These are phyloP conservation scores for Pichia sp. DNA, from an alignment of 1,139 yeast genomes.

Conservation along the genomic window DNA sequence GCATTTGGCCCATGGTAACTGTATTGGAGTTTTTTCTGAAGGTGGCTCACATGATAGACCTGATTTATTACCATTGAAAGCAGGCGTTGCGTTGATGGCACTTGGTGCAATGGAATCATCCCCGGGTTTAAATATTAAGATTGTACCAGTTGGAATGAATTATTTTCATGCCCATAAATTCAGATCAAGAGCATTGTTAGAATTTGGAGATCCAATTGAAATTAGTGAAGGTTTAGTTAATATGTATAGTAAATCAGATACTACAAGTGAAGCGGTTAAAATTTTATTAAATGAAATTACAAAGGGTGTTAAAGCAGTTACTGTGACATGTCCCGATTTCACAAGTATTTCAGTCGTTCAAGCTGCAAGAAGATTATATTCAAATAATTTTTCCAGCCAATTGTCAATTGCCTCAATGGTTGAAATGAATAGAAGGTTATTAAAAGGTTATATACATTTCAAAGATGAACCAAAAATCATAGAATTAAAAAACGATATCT, in stretches of 20 bases:
- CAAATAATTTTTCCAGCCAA: slow-evolving; percentile 61
- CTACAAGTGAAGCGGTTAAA: slow-evolving; percentile 66
- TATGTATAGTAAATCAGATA: slow-evolving; percentile 57
- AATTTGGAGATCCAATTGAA: slow-evolving; percentile 85
- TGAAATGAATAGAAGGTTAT: slow-evolving; percentile 82
- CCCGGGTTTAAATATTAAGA: slow-evolving; percentile 68
- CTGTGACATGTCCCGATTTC: slow-evolving; percentile 87
- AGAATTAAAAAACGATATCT: slow-evolving; percentile 52
- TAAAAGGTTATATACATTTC: slow-evolving; percentile 69
- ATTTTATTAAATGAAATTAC: slow-evolving; percentile 65
- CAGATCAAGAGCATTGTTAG: slow-evolving; percentile 89
- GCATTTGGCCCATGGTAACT: slow-evolving; percentile 71
- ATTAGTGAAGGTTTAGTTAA: slow-evolving; percentile 58
- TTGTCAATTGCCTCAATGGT: slow-evolving; percentile 78
- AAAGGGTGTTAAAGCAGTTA: slow-evolving; percentile 75
- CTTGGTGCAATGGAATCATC: slow-evolving; percentile 77
- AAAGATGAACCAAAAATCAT: slow-evolving; percentile 67
- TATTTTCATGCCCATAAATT: slow-evolving; percentile 94
- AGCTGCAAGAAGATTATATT: slow-evolving; percentile 85
- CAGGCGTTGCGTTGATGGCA: slow-evolving; percentile 98
- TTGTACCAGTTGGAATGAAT: slow-evolving; percentile 96
- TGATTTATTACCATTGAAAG: slow-evolving; percentile 82
- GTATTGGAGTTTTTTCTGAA: slow-evolving; percentile 95
- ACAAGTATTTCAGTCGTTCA: slow-evolving; percentile 90
- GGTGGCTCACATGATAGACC: slow-evolving; percentile 97